Evolutionary conservation across 208 protist species (phyloP).

Genomic region (Trypanosoma brucei): DNA sequence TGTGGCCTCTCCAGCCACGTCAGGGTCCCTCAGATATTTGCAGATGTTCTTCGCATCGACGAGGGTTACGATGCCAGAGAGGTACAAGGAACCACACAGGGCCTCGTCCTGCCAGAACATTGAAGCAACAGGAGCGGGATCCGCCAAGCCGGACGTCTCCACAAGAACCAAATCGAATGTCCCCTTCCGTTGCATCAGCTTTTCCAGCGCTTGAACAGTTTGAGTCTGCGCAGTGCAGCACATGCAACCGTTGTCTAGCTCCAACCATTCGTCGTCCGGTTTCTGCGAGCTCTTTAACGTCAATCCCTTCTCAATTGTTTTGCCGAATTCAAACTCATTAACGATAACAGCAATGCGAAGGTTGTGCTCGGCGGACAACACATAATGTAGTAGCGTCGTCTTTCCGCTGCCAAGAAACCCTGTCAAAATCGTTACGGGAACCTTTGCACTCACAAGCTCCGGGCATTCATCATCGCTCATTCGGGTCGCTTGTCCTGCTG

Average conservation of each 20-base stretch:
- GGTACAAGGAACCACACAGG: slow-evolving; percentile 69
- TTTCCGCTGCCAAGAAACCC: slow-evolving; percentile 93
- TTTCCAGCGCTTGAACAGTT: slow-evolving; percentile 82
- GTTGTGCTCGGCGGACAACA: slow-evolving; percentile 85
- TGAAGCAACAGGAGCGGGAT: slow-evolving; percentile 88
- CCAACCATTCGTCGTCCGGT: slow-evolving; percentile 92
- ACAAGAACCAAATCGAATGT: slow-evolving; percentile 90
- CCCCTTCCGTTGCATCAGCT: slow-evolving; percentile 73
- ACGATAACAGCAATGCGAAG: slow-evolving; percentile 93
- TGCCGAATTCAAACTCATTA: slow-evolving; percentile 92
- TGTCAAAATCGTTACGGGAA: slow-evolving; percentile 91
- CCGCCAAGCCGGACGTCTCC: slow-evolving; percentile 88
- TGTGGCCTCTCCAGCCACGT: slow-evolving; percentile 60
- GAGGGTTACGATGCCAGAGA: slow-evolving; percentile 88
- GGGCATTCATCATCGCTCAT: slow-evolving; percentile 83
- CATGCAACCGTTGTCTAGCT: slow-evolving; percentile 95
- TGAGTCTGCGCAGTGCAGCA: slow-evolving; percentile 92
- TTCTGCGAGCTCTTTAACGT: slow-evolving; percentile 89
- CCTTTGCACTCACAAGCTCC: slow-evolving; percentile 65
- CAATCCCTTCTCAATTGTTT: slow-evolving; percentile 89
- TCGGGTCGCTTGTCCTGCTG: background rate
- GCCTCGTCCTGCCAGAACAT: slow-evolving; percentile 95
- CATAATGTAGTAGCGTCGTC: slow-evolving; percentile 91
- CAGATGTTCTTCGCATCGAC: slow-evolving; percentile 87
- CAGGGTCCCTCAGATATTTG: slow-evolving; percentile 64